phyloP scores from a whole-genome alignment of 768 basidiomycete genomes.

The Cyclocybe aegerita region DNA sequence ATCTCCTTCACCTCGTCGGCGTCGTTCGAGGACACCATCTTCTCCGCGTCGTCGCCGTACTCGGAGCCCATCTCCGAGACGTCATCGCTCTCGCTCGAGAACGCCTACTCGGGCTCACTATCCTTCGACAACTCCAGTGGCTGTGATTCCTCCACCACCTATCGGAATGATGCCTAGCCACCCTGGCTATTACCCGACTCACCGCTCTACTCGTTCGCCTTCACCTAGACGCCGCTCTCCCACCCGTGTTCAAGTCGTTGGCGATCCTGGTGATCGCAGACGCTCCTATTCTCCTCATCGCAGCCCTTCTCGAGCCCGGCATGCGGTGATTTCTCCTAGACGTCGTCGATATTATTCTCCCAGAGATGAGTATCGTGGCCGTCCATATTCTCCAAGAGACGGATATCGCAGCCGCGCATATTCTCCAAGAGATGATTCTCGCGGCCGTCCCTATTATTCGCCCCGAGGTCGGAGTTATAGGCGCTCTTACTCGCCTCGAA shows the following conservation, averaged over 20 bases:
- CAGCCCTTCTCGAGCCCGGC: neutral
- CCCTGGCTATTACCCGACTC: neutral
- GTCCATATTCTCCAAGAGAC: conserved; percentile 5
- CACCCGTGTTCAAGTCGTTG: conserved; percentile 11
- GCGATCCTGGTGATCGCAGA: conserved; percentile 8
- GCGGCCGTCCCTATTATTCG: conserved; percentile 1
- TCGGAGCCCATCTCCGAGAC: conserved; percentile 18
- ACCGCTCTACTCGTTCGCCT: conserved; percentile 18
- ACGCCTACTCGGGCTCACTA: conserved; percentile 9
- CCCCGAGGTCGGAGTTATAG: conserved; percentile 2
- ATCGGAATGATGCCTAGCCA: neutral
- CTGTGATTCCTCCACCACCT: conserved; percentile 11
- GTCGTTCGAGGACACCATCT: neutral
- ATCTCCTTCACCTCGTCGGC: conserved; percentile 1
- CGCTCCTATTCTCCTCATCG: neutral
- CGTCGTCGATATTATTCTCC: conserved; percentile 10
- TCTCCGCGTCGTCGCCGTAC: conserved; percentile 21
- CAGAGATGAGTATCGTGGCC: conserved; percentile 1
- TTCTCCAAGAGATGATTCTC: conserved; percentile 1
- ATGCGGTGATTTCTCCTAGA: neutral
- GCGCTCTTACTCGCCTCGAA: conserved; percentile 5
- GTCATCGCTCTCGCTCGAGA: conserved; percentile 9
- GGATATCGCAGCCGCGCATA: conserved; percentile 1
- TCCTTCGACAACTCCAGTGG: conserved; percentile 1
- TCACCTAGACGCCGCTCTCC: conserved; percentile 15